phyloP scores from a whole-genome alignment of 768 basidiomycete genomes.

The Naganishia vaughanmartiniae region DNA sequence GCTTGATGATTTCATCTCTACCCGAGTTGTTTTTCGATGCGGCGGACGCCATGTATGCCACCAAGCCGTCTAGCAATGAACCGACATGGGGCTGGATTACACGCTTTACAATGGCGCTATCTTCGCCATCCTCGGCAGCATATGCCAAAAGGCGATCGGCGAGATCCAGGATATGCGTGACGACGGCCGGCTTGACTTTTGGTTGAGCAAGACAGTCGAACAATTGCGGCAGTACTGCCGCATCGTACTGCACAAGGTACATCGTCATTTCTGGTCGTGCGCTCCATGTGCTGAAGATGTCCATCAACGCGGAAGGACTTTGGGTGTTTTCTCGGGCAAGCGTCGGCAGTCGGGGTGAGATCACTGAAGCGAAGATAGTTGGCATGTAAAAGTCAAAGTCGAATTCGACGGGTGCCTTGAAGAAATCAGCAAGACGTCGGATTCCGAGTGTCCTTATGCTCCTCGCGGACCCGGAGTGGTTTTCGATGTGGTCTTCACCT shows the following conservation, averaged over 20 bases:
- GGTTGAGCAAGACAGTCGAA: conserved; percentile 76
- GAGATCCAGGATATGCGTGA: conserved; percentile 78
- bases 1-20: conserved; percentile 62
- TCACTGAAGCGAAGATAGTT: conserved; percentile 66
- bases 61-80: conserved; percentile 68
- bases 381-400: conserved; percentile 72
- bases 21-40: conserved; percentile 49
- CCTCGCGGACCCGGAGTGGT: conserved; percentile 56
- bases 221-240: conserved; percentile 67
- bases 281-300: conserved; percentile 79
- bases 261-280: conserved; percentile 59
- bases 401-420: conserved; percentile 68
- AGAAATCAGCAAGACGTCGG: conserved; percentile 83
- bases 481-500: conserved; percentile 53
- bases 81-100: conserved; percentile 71
- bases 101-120: conserved; percentile 54
- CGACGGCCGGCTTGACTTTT: conserved; percentile 81
- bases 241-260: conserved; percentile 70
- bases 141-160: conserved; percentile 65
- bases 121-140: conserved; percentile 56
- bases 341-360: conserved; percentile 73
- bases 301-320: conserved; percentile 80
- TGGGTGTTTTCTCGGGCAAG: conserved; percentile 86
- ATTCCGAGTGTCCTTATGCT: conserved; percentile 76
- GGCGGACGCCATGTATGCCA: conserved; percentile 66